These are phyloP conservation scores for Hericium alpestre DNA, from an alignment of 768 basidiomycete species.

Conservation along the genomic window DNA sequence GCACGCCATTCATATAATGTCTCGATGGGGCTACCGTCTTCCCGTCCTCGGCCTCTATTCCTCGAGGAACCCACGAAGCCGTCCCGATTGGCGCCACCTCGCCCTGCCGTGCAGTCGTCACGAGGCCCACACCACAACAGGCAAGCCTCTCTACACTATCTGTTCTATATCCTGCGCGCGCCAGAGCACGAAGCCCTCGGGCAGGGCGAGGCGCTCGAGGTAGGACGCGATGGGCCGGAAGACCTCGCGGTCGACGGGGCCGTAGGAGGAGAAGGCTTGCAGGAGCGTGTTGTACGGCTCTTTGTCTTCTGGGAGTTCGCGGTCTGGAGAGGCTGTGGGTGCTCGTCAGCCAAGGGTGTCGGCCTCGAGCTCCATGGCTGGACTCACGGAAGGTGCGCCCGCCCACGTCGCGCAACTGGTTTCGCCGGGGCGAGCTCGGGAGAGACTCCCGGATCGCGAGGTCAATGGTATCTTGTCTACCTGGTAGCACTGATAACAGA, in stretches of 20 bases:
- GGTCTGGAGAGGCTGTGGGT: neutral
- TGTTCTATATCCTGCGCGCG: constrained; percentile 8
- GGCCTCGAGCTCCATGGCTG: neutral
- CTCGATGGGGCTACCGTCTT: no score
- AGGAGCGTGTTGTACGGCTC: constrained; percentile 60
- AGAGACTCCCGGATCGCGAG: constrained; percentile 7
- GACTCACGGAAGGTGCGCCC: constrained; percentile 9
- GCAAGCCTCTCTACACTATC: no score
- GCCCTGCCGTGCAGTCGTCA: no score
- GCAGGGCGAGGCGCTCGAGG: constrained; percentile 51
- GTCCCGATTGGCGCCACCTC: no score
- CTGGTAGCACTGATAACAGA: constrained; percentile 7
- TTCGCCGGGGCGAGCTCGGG: constrained; percentile 9
- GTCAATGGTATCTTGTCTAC: constrained; percentile 4
- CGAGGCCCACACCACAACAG: no score
- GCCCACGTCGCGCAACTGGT: constrained; percentile 12
- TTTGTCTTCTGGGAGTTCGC: constrained; percentile 5
- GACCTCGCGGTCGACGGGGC: constrained; percentile 40
- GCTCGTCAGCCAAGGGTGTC: neutral
- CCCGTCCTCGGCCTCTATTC: no score
- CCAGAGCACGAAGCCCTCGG: constrained; percentile 62
- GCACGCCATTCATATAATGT: no score
- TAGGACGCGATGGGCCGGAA: constrained; percentile 61
- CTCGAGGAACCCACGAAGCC: no score
- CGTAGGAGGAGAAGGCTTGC: constrained; percentile 72